Base-by-base conservation (phyloP, 2,329 filamentous ascomycete species). In the Beauveria sp. region DNA sequence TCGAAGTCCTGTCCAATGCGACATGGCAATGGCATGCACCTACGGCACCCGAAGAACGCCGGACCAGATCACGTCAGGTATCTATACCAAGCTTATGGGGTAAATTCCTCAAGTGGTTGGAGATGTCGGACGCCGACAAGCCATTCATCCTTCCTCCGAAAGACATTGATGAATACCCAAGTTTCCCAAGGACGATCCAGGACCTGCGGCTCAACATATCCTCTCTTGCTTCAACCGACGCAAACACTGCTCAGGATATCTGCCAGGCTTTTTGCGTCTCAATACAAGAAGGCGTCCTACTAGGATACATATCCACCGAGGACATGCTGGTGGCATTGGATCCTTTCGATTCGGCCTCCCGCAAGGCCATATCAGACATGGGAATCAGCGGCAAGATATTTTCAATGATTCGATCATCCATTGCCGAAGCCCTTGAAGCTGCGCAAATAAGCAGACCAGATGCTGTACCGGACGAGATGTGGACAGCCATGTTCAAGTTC, bases 11-110 rank as follows among this genome's bases (percentile, higher is more conserved):
- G 1, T 69, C 76, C 6, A 76, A 79, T 57, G 68, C 81, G 45
- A 77, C 75, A 59, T 83, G 80, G 80, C 73, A 75, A 52, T 86
- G 83, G 83, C 71, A 78, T 43, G 74, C 82, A 9, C 83, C 83
- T 9, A 76, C 70, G 14, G 62, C 71, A 3, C 65, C 70, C 10
- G 66, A 70, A 56, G 62, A 68, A 7, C 69, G 69, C 4, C 66
- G 65, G n/a, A 65, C 63, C 28, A 70, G 69, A 60, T 64, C 64
- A 42, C 48, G 64, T 16, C 63, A 63, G 18, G 42, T 68, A 7
- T 67, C 60, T 31, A 56, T 67, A 1, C 65, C 65, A 5, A 62
- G 56, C 0, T 18, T 70, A 1, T 57, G 73, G 22, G 69, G 70
- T n/a, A 67, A 57, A 48, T 71, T 71, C 60, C 66, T 73, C 14